Conservation (phyloP, 2,329 filamentous ascomycete genomes). For the Daldinia sp. region DNA sequence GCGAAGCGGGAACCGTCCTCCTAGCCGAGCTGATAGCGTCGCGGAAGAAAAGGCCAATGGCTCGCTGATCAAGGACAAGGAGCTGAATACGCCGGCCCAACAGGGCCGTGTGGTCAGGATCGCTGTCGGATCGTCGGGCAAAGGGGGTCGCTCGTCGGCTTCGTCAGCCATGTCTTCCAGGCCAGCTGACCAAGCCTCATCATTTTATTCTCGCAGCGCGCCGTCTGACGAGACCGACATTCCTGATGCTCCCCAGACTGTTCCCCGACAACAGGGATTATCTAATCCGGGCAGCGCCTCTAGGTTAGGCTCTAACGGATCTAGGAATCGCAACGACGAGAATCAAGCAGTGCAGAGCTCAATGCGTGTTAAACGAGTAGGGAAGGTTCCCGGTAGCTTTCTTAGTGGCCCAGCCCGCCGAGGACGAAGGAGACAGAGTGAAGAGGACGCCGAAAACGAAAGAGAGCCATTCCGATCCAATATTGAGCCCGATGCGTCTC, state of each 20-base stretch:
- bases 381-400: slow-evolving; percentile 80
- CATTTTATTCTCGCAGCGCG: slow-evolving; percentile 51
- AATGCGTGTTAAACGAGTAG: slow-evolving; percentile 81
- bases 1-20: slow-evolving; percentile 54
- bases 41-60: slow-evolving; percentile 56
- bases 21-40: slow-evolving; percentile 56
- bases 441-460: slow-evolving; percentile 70
- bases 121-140: slow-evolving; percentile 64
- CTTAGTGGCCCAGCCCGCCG: slow-evolving; percentile 83
- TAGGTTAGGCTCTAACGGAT: slow-evolving; percentile 63
- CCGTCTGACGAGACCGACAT: slow-evolving; percentile 58
- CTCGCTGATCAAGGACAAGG: slow-evolving; percentile 52
- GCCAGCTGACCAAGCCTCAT: slow-evolving; percentile 51
- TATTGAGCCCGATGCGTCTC: slow-evolving; percentile 59
- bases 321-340: slow-evolving; percentile 68
- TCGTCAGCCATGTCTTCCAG: slow-evolving; percentile 55
- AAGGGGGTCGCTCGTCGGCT: slow-evolving; percentile 53
- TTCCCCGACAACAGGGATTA: slow-evolving; percentile 60
- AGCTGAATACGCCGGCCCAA: slow-evolving; percentile 67
- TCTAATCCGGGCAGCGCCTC: slow-evolving; percentile 65
- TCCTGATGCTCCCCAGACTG: slow-evolving; percentile 63
- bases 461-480: slow-evolving; percentile 56
- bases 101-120: slow-evolving; percentile 68
- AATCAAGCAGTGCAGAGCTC: slow-evolving; percentile 77
- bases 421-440: slow-evolving; percentile 75